These are phyloP conservation scores for Pichia sp. DNA, from an alignment of 1,139 yeast genomes.

Conservation along the genomic window DNA sequence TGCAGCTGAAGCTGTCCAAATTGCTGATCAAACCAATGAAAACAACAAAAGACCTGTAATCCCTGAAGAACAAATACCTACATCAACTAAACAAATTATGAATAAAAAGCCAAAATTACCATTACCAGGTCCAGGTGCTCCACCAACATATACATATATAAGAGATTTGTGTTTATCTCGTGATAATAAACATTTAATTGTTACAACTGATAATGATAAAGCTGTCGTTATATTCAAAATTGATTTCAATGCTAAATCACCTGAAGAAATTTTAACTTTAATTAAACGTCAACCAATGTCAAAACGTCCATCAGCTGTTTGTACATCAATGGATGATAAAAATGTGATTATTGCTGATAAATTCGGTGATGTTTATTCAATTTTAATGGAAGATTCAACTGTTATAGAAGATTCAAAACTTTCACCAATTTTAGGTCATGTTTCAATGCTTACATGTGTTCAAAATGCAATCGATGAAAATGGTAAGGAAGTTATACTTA, in stretches of 20 bases:
- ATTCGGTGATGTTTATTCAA: constrained; percentile 86
- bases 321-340: constrained; percentile 46
- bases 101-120: constrained; percentile 47
- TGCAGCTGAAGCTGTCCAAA: constrained; percentile 24
- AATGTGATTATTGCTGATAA: constrained; percentile 80
- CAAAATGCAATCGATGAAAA: constrained; percentile 37
- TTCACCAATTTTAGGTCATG: constrained; percentile 84
- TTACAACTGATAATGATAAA: constrained; percentile 78
- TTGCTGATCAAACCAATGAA: constrained; percentile 30
- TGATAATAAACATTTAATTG: constrained; percentile 51
- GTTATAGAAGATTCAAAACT: constrained; percentile 37
- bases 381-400: constrained; percentile 32
- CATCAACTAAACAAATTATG: constrained; percentile 26
- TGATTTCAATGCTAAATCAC: constrained; percentile 10
- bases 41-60: constrained; percentile 17
- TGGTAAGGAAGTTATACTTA: constrained; percentile 52
- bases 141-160: constrained; percentile 56
- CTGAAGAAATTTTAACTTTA: constrained; percentile 38
- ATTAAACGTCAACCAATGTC: constrained; percentile 72
- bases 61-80: constrained; percentile 16
- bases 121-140: constrained; percentile 61
- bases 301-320: constrained; percentile 80
- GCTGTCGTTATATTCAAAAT: constrained; percentile 59
- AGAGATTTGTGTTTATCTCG: constrained; percentile 50
- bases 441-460: constrained; percentile 80